Conservation (phyloP, 2,329 filamentous ascomycete genomes). For the Lachnellula suecica region DNA sequence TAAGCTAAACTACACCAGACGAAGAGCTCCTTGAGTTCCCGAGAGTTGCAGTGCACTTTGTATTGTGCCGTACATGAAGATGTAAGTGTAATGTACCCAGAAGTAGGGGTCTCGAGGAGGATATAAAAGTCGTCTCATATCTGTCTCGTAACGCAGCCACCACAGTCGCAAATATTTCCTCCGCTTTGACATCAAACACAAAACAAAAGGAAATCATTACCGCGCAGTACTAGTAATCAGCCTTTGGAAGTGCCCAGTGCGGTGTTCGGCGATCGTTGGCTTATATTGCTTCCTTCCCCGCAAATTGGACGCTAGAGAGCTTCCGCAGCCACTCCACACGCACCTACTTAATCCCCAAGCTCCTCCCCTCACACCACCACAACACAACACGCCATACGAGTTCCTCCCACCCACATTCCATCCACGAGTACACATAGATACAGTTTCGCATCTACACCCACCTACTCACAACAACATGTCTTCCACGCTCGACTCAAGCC, state of each 20-base stretch:
- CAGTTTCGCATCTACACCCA: background rate
- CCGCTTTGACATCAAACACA: background rate
- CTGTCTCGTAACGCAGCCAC: background rate
- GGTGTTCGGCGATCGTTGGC: background rate
- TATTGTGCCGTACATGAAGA: no score
- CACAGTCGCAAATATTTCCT: background rate
- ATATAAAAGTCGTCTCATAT: constrained; percentile 13
- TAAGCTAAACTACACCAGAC: background rate
- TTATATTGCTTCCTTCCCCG: background rate
- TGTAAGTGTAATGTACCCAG: no score
- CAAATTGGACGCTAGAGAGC: background rate
- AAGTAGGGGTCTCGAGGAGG: background rate
- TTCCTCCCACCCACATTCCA: background rate
- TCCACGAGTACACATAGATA: background rate
- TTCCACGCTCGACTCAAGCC: constrained; percentile 10
- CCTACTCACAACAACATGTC: constrained; percentile 11
- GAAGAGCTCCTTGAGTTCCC: background rate
- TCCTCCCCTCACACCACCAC: background rate
- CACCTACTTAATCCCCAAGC: background rate
- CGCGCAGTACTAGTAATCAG: background rate
- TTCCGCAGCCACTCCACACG: background rate
- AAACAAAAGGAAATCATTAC: background rate
- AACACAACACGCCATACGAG: background rate
- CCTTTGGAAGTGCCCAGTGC: background rate
- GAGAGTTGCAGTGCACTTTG: no score